Base-by-base conservation (phyloP, 345 rosid genomes). In the Abelmoschus esculentus region DNA sequence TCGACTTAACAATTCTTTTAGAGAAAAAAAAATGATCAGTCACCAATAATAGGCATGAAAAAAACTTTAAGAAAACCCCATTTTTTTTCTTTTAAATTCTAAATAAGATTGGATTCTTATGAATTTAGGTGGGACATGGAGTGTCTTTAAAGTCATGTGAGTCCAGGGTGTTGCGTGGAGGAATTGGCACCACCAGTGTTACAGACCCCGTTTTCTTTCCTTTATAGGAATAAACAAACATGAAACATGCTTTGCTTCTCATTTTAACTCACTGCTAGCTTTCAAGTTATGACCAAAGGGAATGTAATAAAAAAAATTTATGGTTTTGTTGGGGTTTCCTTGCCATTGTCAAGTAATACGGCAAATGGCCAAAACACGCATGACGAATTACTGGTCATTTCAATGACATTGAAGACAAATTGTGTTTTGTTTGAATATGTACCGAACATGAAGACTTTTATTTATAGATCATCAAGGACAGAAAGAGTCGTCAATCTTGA, bases 401-500 rank as follows among this genome's bases (percentile, higher is more conserved):
- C 22, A 17, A 7, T n/a, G 22, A 61, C 17, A 7, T 65, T 34
- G 26, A 61, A 15, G 19, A 18, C 34, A 26, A 64, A 64, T 3
- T 55, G 0, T 18, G 11, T n/a, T 38, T 38, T 38, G 5, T 55
- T 55, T 3, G 29, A 55, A 57, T 7, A 1, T 38, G 9, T 38
- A 46, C 69, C 69, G 15, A 66, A 53, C 61, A 55, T 12, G 2
- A 22, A 9, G 31, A 56, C 6, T 1, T 55, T 22, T 17, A 69
- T 69, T 8, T 40, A 7, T 40, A 40, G 8, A 40, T 2, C 8
- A 40, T 9, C 14, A 32, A 32, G 13, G 46, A 53, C 15, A 6
- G 40, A 32, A 26, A 53, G 47, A 40, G 44, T 52, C 53, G 63
- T 38, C 49, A 14, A 34, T 36, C 52, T 69, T 69, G 72, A 56